A percentile compares a stretch with the other conserved stretches of the same genome.
These are phyloP conservation scores for Penicillium frequentans DNA, from an alignment of 2,329 filamentous ascomycete species.

Conservation along the genomic window DNA sequence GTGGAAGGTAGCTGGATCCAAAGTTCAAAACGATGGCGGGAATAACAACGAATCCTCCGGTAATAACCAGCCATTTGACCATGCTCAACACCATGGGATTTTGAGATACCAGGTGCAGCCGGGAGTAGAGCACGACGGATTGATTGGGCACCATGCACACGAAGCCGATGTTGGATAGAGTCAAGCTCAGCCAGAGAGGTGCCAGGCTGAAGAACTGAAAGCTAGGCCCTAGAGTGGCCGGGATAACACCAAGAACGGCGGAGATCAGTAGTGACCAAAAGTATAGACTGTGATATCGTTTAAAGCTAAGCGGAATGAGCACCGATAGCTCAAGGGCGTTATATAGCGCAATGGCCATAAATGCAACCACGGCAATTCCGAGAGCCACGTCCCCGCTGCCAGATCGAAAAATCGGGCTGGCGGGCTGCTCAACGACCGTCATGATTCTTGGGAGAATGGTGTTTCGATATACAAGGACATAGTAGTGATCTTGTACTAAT, in stretches of 20 bases:
- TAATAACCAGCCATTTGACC: not conserved
- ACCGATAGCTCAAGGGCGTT: slow-evolving; percentile 4
- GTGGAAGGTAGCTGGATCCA: not conserved
- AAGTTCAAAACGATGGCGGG: not conserved
- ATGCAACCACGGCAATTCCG: not conserved
- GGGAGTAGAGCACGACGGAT: slow-evolving; percentile 9
- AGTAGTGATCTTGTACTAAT: not conserved
- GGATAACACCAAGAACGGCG: slow-evolving; percentile 13
- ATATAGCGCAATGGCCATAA: slow-evolving; percentile 6
- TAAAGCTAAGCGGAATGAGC: slow-evolving; percentile 3
- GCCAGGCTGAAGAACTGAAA: slow-evolving; percentile 27
- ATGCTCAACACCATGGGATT: not conserved
- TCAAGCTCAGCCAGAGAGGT: slow-evolving; percentile 26
- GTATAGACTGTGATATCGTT: slow-evolving; percentile 4
- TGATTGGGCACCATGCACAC: slow-evolving; percentile 41
- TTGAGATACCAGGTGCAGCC: slow-evolving; percentile 3
- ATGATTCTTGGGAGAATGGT: not conserved
- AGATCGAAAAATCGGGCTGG: not conserved
- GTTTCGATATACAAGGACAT: not conserved
- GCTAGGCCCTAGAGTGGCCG: slow-evolving; percentile 30
- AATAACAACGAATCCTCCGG: not conserved
- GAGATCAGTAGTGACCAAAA: slow-evolving; percentile 5
- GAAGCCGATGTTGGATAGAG: slow-evolving; percentile 50
- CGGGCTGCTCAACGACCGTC: not conserved
- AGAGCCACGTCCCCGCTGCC: not conserved